Conservation (phyloP, 2,329 filamentous ascomycete species). For the Coniochaeta sp. region DNA sequence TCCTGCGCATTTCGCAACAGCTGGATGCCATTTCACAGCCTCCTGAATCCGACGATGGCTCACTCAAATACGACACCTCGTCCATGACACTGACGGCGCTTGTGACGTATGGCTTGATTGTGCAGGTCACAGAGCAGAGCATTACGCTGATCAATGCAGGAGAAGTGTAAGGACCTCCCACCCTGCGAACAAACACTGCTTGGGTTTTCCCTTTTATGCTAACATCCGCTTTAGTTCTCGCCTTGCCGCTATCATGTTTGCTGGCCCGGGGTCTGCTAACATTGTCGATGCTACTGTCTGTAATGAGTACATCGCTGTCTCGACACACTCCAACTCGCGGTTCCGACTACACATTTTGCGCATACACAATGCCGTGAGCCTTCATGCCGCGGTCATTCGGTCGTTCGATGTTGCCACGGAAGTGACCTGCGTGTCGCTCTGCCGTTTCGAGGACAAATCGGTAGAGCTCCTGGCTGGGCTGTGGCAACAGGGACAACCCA, state of each 20-base stretch:
- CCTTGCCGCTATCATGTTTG: constrained; percentile 9
- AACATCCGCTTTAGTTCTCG: constrained; percentile 10
- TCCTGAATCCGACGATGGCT: constrained; percentile 33
- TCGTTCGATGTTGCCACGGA: constrained; percentile 35
- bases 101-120: constrained; percentile 27
- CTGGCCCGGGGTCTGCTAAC: neutral
- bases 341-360: constrained; percentile 33
- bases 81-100: constrained; percentile 44
- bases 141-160: constrained; percentile 30
- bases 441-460: neutral
- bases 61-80: constrained; percentile 42
- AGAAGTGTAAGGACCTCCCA: constrained; percentile 24
- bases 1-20: constrained; percentile 42
- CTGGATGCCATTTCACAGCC: constrained; percentile 20
- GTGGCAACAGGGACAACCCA: constrained; percentile 22
- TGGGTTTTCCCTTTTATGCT: neutral
- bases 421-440: constrained; percentile 38
- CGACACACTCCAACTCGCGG: constrained; percentile 26
- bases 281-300: constrained; percentile 36
- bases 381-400: constrained; percentile 17
- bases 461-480: constrained; percentile 21
- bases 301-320: constrained; percentile 32
- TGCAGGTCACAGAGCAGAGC: constrained; percentile 48
- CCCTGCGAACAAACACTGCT: neutral
- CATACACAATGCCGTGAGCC: constrained; percentile 22